Evolutionary conservation across 768 basidiomycete genomes (phyloP).

Genomic region (Collybia nuda): DNA sequence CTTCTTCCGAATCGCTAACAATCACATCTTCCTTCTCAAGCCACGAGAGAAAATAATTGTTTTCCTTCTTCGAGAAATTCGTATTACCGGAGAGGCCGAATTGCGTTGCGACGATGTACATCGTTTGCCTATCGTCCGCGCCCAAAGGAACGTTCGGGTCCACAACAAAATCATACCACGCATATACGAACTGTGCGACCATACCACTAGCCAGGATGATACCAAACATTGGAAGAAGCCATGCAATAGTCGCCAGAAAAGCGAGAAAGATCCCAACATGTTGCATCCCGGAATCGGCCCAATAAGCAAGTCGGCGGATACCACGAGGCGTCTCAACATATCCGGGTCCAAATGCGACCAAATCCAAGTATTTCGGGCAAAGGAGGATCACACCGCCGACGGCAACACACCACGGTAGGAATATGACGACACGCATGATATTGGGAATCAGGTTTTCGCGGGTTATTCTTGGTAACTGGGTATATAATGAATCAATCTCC

Average conservation of each 20-base stretch:
- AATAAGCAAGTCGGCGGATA: slow-evolving; percentile 41
- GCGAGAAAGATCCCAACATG: slow-evolving; percentile 36
- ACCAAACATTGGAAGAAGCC: slow-evolving; percentile 24
- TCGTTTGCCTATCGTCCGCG: slow-evolving; percentile 36
- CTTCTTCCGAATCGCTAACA: not conserved
- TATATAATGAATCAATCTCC: not conserved
- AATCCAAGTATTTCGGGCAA: slow-evolving; percentile 34
- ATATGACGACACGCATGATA: slow-evolving; percentile 26
- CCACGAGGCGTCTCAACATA: slow-evolving; percentile 24
- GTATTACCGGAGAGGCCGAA: slow-evolving; percentile 3
- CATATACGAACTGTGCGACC: slow-evolving; percentile 24
- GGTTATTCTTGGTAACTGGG: slow-evolving; percentile 6
- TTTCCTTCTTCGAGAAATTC: slow-evolving; percentile 11
- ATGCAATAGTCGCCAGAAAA: slow-evolving; percentile 25
- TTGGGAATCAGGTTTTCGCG: slow-evolving; percentile 12
- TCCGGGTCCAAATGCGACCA: slow-evolving; percentile 33
- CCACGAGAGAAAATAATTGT: slow-evolving; percentile 8
- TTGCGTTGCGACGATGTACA: slow-evolving; percentile 25
- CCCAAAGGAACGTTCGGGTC: slow-evolving; percentile 36
- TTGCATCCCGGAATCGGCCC: slow-evolving; percentile 36
- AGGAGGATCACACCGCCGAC: slow-evolving; percentile 42
- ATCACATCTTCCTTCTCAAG: not conserved
- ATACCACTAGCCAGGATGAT: slow-evolving; percentile 22
- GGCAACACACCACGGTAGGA: slow-evolving; percentile 45
- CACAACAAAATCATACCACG: slow-evolving; percentile 36